Percentiles rank a stretch among this genome's conserved stretches.
phyloP scores from a whole-genome alignment of 768 basidiomycete genomes.

The Pulveroboletus sp. region DNA sequence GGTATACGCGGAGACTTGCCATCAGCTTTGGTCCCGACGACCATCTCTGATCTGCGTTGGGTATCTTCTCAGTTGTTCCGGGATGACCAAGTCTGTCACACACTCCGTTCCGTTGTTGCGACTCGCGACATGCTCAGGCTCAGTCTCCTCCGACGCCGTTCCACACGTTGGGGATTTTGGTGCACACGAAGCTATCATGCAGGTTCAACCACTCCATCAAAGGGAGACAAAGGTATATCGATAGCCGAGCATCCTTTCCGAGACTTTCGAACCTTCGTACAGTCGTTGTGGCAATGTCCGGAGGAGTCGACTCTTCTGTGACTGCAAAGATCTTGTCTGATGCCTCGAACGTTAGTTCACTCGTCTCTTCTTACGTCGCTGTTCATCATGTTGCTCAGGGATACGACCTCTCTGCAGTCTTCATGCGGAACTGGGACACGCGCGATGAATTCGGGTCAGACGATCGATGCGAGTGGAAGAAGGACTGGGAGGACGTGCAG shows the following conservation, averaged over 20 bases:
- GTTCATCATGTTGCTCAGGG: conserved; percentile 41
- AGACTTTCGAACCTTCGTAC: neutral
- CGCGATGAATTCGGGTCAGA: conserved; percentile 75
- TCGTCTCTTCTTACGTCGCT: neutral
- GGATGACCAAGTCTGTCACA: neutral
- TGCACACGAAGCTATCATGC: conserved; percentile 16
- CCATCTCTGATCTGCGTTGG: conserved; percentile 23
- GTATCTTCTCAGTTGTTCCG: conserved; percentile 2
- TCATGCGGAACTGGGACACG: conserved; percentile 96
- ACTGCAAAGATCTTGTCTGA: conserved; percentile 71
- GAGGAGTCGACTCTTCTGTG: conserved; percentile 93
- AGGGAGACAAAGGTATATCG: conserved; percentile 26
- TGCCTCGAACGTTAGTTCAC: conserved; percentile 39
- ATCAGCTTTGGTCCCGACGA: conserved; percentile 38
- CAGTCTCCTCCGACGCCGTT: conserved; percentile 11
- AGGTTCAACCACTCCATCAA: conserved; percentile 13
- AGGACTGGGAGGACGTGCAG: conserved; percentile 90
- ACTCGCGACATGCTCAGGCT: conserved; percentile 7
- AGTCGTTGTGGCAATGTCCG: conserved; percentile 94
- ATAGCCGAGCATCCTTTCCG: neutral
- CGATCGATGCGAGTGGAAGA: conserved; percentile 92
- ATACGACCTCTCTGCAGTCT: conserved; percentile 80
- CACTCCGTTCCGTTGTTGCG: conserved; percentile 3
- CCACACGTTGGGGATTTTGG: neutral
- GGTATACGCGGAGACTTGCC: conserved; percentile 18